Conservation (phyloP, 768 basidiomycete species). For the Boletus speciosus region DNA sequence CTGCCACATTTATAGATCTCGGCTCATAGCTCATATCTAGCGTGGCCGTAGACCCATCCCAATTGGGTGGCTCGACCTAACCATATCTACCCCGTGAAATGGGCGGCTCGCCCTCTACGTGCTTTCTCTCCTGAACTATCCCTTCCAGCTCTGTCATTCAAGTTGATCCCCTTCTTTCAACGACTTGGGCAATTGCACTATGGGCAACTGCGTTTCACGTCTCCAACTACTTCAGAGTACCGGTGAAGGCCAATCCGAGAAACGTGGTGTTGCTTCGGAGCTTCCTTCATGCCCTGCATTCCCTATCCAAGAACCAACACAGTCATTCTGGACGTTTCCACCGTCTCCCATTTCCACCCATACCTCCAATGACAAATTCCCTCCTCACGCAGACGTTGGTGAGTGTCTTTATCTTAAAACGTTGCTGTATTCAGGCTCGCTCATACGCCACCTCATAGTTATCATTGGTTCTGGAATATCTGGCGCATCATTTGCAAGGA, state of each 20-base stretch:
- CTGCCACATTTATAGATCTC: neutral
- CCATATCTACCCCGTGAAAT: slow-evolving; percentile 17
- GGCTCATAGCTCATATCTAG: neutral
- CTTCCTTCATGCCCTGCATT: slow-evolving; percentile 34
- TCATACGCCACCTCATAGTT: slow-evolving; percentile 21
- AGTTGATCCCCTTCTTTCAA: slow-evolving; percentile 1
- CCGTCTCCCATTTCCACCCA: slow-evolving; percentile 41
- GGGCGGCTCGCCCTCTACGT: neutral
- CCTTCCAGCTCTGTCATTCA: neutral
- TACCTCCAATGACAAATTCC: slow-evolving; percentile 28
- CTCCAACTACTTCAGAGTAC: neutral
- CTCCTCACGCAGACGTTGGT: slow-evolving; percentile 56
- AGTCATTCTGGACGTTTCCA: slow-evolving; percentile 64
- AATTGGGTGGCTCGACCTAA: slow-evolving; percentile 7
- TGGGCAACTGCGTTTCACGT: slow-evolving; percentile 28
- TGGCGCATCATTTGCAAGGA: slow-evolving; percentile 41
- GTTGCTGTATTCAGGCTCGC: neutral
- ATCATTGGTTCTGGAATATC: slow-evolving; percentile 58
- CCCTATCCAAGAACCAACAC: slow-evolving; percentile 51
- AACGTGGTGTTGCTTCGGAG: neutral
- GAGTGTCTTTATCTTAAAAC: neutral
- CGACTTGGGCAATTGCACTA: slow-evolving; percentile 3
- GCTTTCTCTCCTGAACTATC: neutral
- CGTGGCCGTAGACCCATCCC: slow-evolving; percentile 1
- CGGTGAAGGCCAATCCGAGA: slow-evolving; percentile 1